phyloP scores from a whole-genome alignment of 495 filamentous ascomycete genomes.

The Lentithecium fluviatile region DNA sequence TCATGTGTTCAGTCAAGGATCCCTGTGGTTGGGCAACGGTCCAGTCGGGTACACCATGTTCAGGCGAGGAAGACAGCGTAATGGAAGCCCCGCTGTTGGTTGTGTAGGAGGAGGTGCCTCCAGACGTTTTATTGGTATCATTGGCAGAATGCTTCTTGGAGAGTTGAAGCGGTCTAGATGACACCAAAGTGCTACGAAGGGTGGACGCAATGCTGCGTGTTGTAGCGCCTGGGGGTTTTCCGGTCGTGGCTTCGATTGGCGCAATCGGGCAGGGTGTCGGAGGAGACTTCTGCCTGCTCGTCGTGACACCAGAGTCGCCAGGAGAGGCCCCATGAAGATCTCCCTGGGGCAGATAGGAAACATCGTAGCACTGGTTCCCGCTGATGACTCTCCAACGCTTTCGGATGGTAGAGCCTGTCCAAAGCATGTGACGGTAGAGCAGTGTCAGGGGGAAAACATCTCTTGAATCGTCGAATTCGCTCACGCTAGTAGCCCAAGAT shows the following conservation, averaged over 20 bases:
- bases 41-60: slow-evolving; percentile 41
- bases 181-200: neutral
- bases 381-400: slow-evolving; percentile 46
- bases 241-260: neutral
- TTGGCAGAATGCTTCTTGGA: neutral
- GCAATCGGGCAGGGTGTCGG: neutral
- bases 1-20: slow-evolving; percentile 30
- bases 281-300: neutral
- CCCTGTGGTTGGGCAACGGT: slow-evolving; percentile 22
- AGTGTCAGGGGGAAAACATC: slow-evolving; percentile 36
- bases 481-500: slow-evolving; percentile 11
- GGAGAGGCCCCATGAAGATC: slow-evolving; percentile 1
- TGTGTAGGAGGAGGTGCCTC: slow-evolving; percentile 4
- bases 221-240: no score
- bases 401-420: slow-evolving; percentile 44
- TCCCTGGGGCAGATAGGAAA: slow-evolving; percentile 9
- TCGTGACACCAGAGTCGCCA: neutral
- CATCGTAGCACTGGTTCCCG: slow-evolving; percentile 37
- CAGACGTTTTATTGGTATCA: neutral
- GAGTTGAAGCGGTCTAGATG: neutral
- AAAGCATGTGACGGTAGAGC: slow-evolving; percentile 38
- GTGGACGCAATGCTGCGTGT: no score
- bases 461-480: slow-evolving; percentile 20
- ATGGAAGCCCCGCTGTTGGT: slow-evolving; percentile 1
- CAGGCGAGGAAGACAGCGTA: slow-evolving; percentile 9